These are phyloP conservation scores for Neopestalotiopsis clavispora DNA, from an alignment of 2,329 filamentous ascomycete species.

Conservation along the genomic window DNA sequence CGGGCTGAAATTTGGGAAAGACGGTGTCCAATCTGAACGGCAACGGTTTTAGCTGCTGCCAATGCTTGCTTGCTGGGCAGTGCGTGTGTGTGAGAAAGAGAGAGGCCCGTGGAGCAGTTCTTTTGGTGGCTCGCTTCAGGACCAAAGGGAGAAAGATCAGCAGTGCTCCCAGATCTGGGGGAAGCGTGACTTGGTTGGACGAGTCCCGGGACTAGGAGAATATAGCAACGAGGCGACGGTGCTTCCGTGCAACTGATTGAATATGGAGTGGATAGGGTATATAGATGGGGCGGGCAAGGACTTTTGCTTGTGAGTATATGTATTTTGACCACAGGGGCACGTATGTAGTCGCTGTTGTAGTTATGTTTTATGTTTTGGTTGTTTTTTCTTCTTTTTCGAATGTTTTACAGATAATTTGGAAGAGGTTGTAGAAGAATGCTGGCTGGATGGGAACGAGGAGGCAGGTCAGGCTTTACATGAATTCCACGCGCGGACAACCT, in stretches of 20 bases:
- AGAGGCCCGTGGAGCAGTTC: slow-evolving; percentile 34
- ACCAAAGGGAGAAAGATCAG: slow-evolving; percentile 42
- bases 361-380: neutral
- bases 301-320: neutral
- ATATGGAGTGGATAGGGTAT: neutral
- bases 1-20: slow-evolving; percentile 1
- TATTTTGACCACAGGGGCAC: too few relatives aligned
- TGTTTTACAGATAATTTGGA: slow-evolving; percentile 13
- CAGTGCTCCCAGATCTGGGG: slow-evolving; percentile 37
- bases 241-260: neutral
- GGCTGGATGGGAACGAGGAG: slow-evolving; percentile 21
- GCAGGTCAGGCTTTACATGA: slow-evolving; percentile 32
- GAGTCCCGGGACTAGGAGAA: slow-evolving; percentile 23
- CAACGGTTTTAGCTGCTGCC: slow-evolving; percentile 38
- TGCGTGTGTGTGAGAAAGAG: slow-evolving; percentile 26
- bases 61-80: slow-evolving; percentile 18
- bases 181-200: slow-evolving; percentile 21
- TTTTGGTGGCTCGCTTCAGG: slow-evolving; percentile 40
- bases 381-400: neutral
- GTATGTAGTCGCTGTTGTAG: neutral
- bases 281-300: neutral
- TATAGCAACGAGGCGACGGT: slow-evolving; percentile 2
- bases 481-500: slow-evolving; percentile 18
- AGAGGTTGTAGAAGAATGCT: slow-evolving; percentile 21
- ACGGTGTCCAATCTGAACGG: slow-evolving; percentile 40